These are phyloP conservation scores for Curvularia spicifera DNA, from an alignment of 2,329 filamentous ascomycete genomes.

Conservation along the genomic window DNA sequence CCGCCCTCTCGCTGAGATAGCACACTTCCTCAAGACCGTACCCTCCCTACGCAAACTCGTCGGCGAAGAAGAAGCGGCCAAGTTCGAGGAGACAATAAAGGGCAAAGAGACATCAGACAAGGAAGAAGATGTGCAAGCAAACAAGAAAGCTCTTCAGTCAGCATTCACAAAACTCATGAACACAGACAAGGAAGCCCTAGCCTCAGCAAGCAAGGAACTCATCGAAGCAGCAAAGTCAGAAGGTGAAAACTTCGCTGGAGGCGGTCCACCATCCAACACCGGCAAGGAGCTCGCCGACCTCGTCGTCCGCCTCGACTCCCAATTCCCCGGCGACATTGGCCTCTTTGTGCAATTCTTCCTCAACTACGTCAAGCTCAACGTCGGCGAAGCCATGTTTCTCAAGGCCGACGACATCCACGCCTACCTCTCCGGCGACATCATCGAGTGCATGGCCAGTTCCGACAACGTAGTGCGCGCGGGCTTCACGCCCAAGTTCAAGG, in stretches of 20 bases:
- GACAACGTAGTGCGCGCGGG: conserved; percentile 98
- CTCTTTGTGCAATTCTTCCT: conserved; percentile 97
- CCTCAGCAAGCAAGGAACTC: conserved; percentile 70
- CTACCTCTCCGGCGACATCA: conserved; percentile 90
- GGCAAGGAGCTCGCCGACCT: conserved; percentile 77
- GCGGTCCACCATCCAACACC: conserved; percentile 70
- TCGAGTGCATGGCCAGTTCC: conserved; percentile 99
- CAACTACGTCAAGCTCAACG: conserved; percentile 86
- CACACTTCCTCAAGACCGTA: conserved; percentile 77
- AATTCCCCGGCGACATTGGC: conserved; percentile 88
- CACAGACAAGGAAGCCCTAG: conserved; percentile 70
- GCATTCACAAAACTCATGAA: conserved; percentile 84
- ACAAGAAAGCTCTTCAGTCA: conserved; percentile 78
- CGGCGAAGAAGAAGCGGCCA: conserved; percentile 55
- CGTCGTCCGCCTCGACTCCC: conserved; percentile 75
- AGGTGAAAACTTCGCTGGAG: conserved; percentile 74
- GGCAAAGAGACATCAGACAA: conserved; percentile 59
- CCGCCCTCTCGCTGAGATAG: conserved; percentile 83
- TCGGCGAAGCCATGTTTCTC: conserved; percentile 94
- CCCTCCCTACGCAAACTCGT: conserved; percentile 58
- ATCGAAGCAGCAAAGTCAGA: conserved; percentile 73
- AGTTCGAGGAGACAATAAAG: conserved; percentile 56
- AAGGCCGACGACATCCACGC: conserved; percentile 97
- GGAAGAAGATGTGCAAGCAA: conserved; percentile 57
- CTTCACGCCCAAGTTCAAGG: conserved; percentile 98